Percentiles rank a stretch among this genome's conserved stretches.
phyloP scores from a whole-genome alignment of 805 yeast species.

The Saccharomycopsis javanensis region DNA sequence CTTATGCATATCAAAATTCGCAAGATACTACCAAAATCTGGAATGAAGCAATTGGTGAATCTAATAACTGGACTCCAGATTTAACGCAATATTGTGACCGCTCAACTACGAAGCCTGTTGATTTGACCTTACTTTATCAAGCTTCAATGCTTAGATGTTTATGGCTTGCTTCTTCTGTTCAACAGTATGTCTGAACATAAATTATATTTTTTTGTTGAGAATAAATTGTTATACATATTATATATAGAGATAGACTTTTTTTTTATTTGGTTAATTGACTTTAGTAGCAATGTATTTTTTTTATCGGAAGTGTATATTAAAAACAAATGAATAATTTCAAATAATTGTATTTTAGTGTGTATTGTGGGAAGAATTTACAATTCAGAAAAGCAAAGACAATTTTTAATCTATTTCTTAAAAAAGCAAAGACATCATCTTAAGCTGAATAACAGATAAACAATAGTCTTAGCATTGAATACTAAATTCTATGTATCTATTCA shows the following conservation, averaged over 20 bases:
- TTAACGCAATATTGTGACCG: slow-evolving; percentile 1
- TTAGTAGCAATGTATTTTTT: too few species aligned
- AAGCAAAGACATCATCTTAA: too few species aligned
- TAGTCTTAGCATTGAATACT: too few species aligned
- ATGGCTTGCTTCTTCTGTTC: slow-evolving; percentile 4
- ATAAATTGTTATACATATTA: not conserved
- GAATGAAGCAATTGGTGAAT: slow-evolving; percentile 4
- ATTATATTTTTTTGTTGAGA: not conserved
- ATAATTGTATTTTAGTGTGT: too few species aligned
- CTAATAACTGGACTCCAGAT: not conserved
- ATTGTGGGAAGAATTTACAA: too few species aligned
- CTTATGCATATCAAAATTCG: slow-evolving; percentile 1
- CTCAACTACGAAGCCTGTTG: not conserved
- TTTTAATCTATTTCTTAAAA: too few species aligned
- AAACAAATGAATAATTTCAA: too few species aligned
- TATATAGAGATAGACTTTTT: not conserved
- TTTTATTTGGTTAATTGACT: not conserved
- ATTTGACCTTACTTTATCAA: slow-evolving; percentile 1
- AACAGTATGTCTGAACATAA: not conserved
- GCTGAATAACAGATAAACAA: too few species aligned
- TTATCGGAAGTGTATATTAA: too few species aligned
- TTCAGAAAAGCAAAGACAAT: too few species aligned
- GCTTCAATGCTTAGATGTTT: slow-evolving; percentile 9
- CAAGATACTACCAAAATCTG: slow-evolving; percentile 3
- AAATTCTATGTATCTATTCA: not conserved